These are phyloP conservation scores for Bullera alba DNA, from an alignment of 768 basidiomycete genomes.

Conservation along the genomic window DNA sequence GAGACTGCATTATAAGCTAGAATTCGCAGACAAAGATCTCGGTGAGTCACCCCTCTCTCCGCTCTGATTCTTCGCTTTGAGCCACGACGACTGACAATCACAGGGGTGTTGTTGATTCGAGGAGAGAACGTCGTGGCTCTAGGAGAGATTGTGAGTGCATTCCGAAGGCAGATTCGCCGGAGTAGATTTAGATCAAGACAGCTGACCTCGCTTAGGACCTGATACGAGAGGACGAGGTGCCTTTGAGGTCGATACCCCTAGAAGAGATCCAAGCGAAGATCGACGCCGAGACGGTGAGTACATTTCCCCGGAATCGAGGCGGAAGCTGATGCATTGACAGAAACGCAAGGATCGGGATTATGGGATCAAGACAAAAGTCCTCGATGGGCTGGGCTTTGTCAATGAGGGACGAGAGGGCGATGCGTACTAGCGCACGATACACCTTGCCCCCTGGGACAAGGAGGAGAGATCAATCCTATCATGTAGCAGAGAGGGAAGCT, in stretches of 20 bases:
- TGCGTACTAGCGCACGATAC: slow-evolving; percentile 57
- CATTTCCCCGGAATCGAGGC: neutral
- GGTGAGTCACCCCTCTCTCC: slow-evolving; percentile 5
- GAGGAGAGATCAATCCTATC: no score
- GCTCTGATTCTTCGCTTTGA: neutral
- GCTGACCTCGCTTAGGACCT: slow-evolving; percentile 18
- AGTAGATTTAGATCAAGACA: neutral
- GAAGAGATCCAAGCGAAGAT: slow-evolving; percentile 29
- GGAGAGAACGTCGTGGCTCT: slow-evolving; percentile 97
- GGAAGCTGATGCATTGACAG: slow-evolving; percentile 30
- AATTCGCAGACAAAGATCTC: slow-evolving; percentile 63
- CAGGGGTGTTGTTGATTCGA: slow-evolving; percentile 86
- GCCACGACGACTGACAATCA: slow-evolving; percentile 28
- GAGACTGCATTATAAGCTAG: slow-evolving; percentile 80
- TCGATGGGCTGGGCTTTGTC: slow-evolving; percentile 83
- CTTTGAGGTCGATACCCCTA: slow-evolving; percentile 16
- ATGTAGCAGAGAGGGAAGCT: neutral
- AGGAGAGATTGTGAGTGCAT: slow-evolving; percentile 79
- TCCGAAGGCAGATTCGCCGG: slow-evolving; percentile 48
- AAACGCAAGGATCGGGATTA: slow-evolving; percentile 74
- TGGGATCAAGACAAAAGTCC: slow-evolving; percentile 63
- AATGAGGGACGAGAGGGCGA: slow-evolving; percentile 95
- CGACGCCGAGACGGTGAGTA: slow-evolving; percentile 27
- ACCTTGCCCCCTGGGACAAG: neutral
- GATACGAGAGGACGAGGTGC: slow-evolving; percentile 33